Base-by-base conservation (phyloP, 2,329 filamentous ascomycete species). In the Claviceps capensis region DNA sequence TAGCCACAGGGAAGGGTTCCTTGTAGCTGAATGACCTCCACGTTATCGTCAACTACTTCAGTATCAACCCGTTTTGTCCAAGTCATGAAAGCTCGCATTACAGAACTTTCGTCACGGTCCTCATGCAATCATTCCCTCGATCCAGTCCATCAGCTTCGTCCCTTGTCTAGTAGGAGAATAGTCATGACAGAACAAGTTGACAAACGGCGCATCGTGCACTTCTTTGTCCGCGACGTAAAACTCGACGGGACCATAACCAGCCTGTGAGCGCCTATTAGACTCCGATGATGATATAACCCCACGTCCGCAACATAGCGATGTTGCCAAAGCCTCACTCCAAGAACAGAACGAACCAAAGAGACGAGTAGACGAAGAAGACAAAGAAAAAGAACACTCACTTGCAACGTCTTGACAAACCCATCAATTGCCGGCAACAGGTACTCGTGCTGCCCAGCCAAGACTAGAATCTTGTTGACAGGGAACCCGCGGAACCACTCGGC, bases 61-160 rank as follows among this genome's bases (percentile, higher is more conserved):
- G 8, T 30, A 2, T 8, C 26, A 9, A 30, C 3, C 8, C 8
- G 8, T 30, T 30, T 30, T 8, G 26, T 8, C 26, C 26, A 30
- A 30, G 26, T 30, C 8, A 30, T 40, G 4, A 40, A 16, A 7
- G 5, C 16, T 16, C 38, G 9, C 16, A n/a, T 40, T 9, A 6
- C n/a, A 40, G 3, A n/a, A 8, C 2, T 41, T 8, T n/a, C n/a
- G 26, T 30, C 8, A 30, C 8, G 26, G 8, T 43, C 8, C 0
- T 48, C 19, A 45, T 14, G 40, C 38, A 22, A 53, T 8, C 8
- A 54, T 16, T 8, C 54, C 56, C 36, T 48, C 47, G 42, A 58
- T 40, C 58, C 58, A 59, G 7, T 48, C 38, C 45, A 58, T 55
- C 16, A 59, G 46, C 52, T 52, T 58, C 52, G 54, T 55, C 1